Conservation (phyloP, 208 protist species). For the Leishmania braziliensis region DNA sequence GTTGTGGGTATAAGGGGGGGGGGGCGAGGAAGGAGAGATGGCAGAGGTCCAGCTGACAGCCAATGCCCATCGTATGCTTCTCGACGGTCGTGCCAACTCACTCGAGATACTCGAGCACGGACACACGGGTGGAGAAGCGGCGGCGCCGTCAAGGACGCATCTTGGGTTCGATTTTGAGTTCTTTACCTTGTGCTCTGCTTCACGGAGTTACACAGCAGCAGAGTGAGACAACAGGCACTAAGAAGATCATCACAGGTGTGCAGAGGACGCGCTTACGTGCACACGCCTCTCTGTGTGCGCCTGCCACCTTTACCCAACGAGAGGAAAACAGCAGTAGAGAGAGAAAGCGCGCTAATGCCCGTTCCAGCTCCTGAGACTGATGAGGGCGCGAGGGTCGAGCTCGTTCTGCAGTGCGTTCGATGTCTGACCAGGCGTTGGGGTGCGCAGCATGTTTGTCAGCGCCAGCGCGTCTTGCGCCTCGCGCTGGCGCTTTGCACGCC, state of each 20-base stretch:
- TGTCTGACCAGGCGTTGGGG: slow-evolving; percentile 77
- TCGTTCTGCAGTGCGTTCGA: slow-evolving; percentile 82
- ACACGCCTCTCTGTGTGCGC: background rate
- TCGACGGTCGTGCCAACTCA: background rate
- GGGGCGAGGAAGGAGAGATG: background rate
- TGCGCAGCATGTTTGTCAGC: slow-evolving; percentile 76
- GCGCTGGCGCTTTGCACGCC: slow-evolving; percentile 64
- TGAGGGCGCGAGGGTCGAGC: slow-evolving; percentile 68
- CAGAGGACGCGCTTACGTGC: background rate
- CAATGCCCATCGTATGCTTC: background rate
- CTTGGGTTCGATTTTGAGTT: background rate
- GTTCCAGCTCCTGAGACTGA: slow-evolving; percentile 74
- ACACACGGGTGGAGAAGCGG: background rate
- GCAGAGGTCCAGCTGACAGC: background rate
- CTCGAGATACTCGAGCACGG: background rate
- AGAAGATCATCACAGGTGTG: background rate
- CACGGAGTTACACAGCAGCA: background rate
- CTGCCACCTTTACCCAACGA: background rate
- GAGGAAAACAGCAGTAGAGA: background rate
- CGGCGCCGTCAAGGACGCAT: background rate
- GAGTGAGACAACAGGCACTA: background rate
- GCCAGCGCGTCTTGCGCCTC: slow-evolving; percentile 80
- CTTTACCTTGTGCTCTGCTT: background rate
- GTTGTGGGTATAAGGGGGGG: background rate
- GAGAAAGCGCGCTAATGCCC: slow-evolving; percentile 39